Evolutionary conservation across 163 green algal species (phyloP), one percentile per base, ranked within the genome.

Genomic region (Volvox carteri): DNA sequence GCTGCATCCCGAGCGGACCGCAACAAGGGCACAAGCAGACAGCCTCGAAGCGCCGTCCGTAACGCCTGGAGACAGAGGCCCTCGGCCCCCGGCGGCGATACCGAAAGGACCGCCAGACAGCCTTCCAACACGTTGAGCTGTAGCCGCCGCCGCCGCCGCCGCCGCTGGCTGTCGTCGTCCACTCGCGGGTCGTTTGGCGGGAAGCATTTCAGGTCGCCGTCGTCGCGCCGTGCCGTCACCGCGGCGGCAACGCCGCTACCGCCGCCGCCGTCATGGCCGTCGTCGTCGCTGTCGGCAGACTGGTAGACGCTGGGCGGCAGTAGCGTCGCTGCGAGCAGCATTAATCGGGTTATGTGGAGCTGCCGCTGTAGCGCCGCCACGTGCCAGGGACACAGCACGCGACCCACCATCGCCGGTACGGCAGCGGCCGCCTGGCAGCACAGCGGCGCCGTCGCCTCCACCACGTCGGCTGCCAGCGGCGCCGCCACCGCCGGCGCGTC

Each of bases 301-400:
- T 33, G 4, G 39, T 74, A 54, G 23, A 68, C 35, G n/a, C 6
- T 0, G 3, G 65, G 46, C 46, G 65, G 81, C 44, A 87, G 81
- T 4, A 87, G 21, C 41, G 46, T 58, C n/a, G 39, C 65, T 4
- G 81, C 62, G 21, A 87, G 39, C 28, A 88, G 37, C 28, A 88
- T 39, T 68, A 88, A 39, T 23, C 84, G 68, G 2, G 50, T 65
- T 8, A 88, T 1, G 52, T 74, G 84, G 6, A 88, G 84, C 52
- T 81, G 84, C 12, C 33, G 84, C 68, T 83, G 68, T 50, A 84
- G 39, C 0, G 68, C 50, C 33, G 70, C 70, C 7, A 16, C 68
- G 70, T 88, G 84, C 84, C 84, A 88, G 70, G 84, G 84, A 39
- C 84, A 89, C 68, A 89, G 35, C 70, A 89, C 84, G 5, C 70